phyloP scores from a whole-genome alignment of 805 yeast species.

The Zygotorulaspora florentina region DNA sequence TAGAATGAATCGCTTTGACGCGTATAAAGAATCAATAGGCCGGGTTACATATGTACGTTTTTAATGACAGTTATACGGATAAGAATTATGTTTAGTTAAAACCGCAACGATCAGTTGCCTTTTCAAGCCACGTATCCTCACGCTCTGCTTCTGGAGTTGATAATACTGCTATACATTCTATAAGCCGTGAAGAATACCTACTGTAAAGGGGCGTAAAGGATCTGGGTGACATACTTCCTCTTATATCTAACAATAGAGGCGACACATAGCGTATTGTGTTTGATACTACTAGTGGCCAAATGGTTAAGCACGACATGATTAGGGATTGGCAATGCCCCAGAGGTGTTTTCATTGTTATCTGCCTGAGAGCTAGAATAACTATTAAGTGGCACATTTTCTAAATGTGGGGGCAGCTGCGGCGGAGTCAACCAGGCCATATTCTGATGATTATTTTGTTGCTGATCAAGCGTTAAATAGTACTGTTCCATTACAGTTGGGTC shows the following conservation, averaged over 20 bases:
- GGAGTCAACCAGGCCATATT: constrained; percentile 72
- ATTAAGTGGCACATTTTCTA: constrained; percentile 89
- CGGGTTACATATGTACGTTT: neutral
- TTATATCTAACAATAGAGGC: constrained; percentile 87
- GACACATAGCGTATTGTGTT: constrained; percentile 89
- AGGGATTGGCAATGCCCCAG: constrained; percentile 89
- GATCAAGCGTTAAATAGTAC: constrained; percentile 72
- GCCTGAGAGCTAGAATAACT: constrained; percentile 44
- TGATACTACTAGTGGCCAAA: constrained; percentile 91
- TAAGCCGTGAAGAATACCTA: constrained; percentile 11
- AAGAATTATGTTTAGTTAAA: too few species aligned
- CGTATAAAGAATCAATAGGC: neutral
- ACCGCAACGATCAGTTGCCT: too few species aligned
- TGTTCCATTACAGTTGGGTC: constrained; percentile 87
- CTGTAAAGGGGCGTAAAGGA: constrained; percentile 82
- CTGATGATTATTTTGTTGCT: constrained; percentile 55
- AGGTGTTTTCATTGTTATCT: constrained; percentile 56
- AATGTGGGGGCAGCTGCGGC: constrained; percentile 94
- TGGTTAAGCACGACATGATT: constrained; percentile 93
- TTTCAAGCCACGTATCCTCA: too few species aligned
- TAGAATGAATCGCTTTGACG: neutral
- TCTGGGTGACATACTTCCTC: constrained; percentile 86
- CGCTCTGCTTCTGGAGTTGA: neutral
- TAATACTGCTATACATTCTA: constrained; percentile 2
- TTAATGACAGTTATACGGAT: neutral